Percentiles rank a stretch among this genome's conserved stretches.
Evolutionary conservation across 768 basidiomycete genomes (phyloP).

Genomic region (Asterophora parasitica): DNA sequence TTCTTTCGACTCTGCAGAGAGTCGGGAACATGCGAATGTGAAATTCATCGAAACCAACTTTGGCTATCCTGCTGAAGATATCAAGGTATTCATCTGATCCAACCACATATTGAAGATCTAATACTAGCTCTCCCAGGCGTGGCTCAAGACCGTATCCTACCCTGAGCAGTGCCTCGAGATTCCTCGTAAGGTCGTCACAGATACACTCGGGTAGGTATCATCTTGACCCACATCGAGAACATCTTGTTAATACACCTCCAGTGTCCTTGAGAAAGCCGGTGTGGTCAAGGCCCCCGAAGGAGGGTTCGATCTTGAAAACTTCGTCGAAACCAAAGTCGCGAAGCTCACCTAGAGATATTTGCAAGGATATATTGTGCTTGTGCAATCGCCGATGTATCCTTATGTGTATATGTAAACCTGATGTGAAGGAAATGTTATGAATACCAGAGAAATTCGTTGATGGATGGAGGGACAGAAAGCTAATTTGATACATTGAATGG

Average conservation of each 20-base stretch:
- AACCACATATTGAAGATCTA: background rate
- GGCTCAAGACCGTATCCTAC: slow-evolving; percentile 79
- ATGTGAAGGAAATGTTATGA: no score
- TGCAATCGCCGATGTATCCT: background rate
- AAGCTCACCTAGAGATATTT: slow-evolving; percentile 34
- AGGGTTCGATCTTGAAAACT: slow-evolving; percentile 51
- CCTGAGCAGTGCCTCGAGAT: slow-evolving; percentile 62
- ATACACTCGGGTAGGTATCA: slow-evolving; percentile 61
- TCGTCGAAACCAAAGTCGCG: slow-evolving; percentile 53
- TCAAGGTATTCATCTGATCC: slow-evolving; percentile 43
- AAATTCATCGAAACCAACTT: slow-evolving; percentile 76
- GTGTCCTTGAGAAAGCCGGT: slow-evolving; percentile 72
- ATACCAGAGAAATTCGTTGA: no score
- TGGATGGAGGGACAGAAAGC: background rate
- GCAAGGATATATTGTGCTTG: no score
- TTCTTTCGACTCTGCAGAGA: slow-evolving; percentile 57
- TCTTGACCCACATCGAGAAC: background rate
- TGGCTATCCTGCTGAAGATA: slow-evolving; percentile 78
- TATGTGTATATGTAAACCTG: background rate
- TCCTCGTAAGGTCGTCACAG: slow-evolving; percentile 55
- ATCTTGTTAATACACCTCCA: slow-evolving; percentile 21
- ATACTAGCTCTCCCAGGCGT: slow-evolving; percentile 45
- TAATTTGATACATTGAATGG: slow-evolving; percentile 3
- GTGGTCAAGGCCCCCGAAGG: slow-evolving; percentile 56
- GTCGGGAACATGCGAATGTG: slow-evolving; percentile 54